Evolutionary conservation across 2,329 filamentous ascomycete genomes (phyloP).

Genomic region (Fusarium redolens): DNA sequence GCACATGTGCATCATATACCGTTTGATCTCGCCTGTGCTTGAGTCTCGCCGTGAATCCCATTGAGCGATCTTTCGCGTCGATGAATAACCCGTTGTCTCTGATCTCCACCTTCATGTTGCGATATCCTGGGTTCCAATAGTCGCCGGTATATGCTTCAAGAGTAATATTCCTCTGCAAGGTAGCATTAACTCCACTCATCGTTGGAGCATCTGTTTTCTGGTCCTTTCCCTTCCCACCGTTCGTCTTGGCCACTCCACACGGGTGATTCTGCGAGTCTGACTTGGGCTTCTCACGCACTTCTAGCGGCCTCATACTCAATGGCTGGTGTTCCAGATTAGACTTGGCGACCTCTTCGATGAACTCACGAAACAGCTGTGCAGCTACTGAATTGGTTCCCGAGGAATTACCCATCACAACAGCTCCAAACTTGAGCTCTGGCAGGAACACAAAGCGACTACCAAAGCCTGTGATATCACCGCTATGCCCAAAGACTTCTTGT

Average conservation of each 20-base stretch:
- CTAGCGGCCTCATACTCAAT: not conserved
- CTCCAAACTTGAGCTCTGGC: conserved; percentile 42
- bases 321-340: not conserved
- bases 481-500: conserved; percentile 41
- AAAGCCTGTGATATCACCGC: conserved; percentile 43
- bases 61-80: conserved; percentile 44
- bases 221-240: accelerated
- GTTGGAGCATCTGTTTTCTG: too few relatives aligned
- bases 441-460: conserved; percentile 44
- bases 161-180: not conserved
- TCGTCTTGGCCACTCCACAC: accelerated
- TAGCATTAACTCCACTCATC: not conserved
- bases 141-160: conserved; percentile 35
- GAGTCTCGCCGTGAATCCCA: conserved; percentile 43
- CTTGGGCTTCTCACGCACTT: accelerated
- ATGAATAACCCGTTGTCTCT: conserved; percentile 36
- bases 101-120: conserved; percentile 33
- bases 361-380: conserved; percentile 28
- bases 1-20: conserved; percentile 30
- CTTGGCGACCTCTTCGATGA: conserved; percentile 35
- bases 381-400: conserved; percentile 24
- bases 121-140: conserved; percentile 46
- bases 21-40: conserved; percentile 32
- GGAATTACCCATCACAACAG: conserved; percentile 43
- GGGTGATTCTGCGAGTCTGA: accelerated